A percentile compares a stretch with the other conserved stretches of the same genome.
Conservation (phyloP, 495 filamentous ascomycete species). For the Penicillium cosmopolitanum region DNA sequence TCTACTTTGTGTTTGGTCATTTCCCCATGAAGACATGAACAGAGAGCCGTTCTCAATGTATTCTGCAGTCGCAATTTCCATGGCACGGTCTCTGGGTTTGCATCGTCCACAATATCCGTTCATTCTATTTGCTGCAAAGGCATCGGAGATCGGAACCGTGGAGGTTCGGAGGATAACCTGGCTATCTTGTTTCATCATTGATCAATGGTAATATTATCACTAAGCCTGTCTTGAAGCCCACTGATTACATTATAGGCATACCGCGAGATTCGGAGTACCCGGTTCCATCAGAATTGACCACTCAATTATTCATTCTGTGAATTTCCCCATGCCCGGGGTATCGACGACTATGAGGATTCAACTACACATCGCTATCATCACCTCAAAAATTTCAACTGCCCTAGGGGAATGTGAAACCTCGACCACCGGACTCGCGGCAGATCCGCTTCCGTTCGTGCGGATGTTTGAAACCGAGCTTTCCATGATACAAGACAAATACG, state of each 20-base stretch:
- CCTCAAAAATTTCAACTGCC: conserved; percentile 10
- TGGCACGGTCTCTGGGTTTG: conserved; percentile 12
- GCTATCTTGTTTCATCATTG: conserved; percentile 9
- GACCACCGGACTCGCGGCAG: conserved; percentile 2
- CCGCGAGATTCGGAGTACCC: conserved; percentile 4
- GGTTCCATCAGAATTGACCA: conserved; percentile 10
- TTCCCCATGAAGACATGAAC: conserved; percentile 11
- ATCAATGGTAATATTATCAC: conserved; percentile 6
- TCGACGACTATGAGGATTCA: conserved; percentile 5
- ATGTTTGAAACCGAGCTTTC: conserved; percentile 10
- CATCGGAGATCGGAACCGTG: conserved; percentile 8
- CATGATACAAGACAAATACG: conserved; percentile 7
- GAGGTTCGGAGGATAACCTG: conserved; percentile 6
- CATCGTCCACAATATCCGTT: conserved; percentile 12
- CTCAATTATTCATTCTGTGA: conserved; percentile 8
- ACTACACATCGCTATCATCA: conserved; percentile 7
- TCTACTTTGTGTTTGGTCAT: conserved; percentile 9
- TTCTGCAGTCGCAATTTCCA: conserved; percentile 7
- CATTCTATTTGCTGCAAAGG: conserved; percentile 10
- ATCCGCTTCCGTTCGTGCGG: conserved; percentile 8
- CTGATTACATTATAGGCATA: conserved; percentile 3
- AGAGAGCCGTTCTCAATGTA: conserved; percentile 14
- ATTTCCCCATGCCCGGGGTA: conserved; percentile 3
- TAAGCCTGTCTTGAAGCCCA: background rate
- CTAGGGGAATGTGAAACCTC: conserved; percentile 7